Evolutionary conservation across 306 rosid genomes (phyloP), one percentile per base, ranked within the genome.

Genomic region (Astragalus glycyphyllos): DNA sequence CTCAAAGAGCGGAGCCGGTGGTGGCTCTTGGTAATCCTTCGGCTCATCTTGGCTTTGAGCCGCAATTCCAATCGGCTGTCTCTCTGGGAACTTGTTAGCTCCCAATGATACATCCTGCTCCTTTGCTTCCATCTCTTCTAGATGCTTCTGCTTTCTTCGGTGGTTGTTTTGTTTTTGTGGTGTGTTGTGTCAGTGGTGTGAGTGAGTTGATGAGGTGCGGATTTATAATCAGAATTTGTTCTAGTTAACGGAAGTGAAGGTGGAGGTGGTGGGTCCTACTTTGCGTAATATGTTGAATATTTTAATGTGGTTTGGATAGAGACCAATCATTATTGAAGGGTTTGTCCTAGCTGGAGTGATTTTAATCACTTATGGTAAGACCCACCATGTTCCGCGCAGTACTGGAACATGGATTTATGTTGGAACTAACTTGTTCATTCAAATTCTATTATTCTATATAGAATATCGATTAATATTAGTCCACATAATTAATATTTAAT

Each of bases 11-110:
- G 86, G 84, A 3, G 86, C 86, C 8, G 86, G 86, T 2, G 86
- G 77, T 6, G 86, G 86, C 42, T 83, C 87, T 51, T 83, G 84
- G 71, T 83, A 83, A 72, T 83, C 87, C 51, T 83, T 83, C 0
- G 60, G 63, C 0, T 79, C 87, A 11, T 83, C 87, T 8, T 79
- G 84, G 84, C 80, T 83, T 71, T 83, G 87, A 48, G 87, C 87
- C 46, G 87, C 80, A 23, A 69, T 83, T 0, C 87, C 87, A 1
- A 83, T 65, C 0, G 87, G 87, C 42, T 83, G 87, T n/a, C 84
- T 68, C 71, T 83, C 87, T 5, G 87, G 75, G 72, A 62, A 83
- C 68, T 83, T 83, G 84, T 83, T 83, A 0, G 82, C 87, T 72
- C 87, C 87, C 65, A 83, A 63, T 2, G 84, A 72, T 13, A 83